Base-by-base conservation (phyloP, 2,329 filamentous ascomycete genomes). In the Ophiocordyceps robertsii region DNA sequence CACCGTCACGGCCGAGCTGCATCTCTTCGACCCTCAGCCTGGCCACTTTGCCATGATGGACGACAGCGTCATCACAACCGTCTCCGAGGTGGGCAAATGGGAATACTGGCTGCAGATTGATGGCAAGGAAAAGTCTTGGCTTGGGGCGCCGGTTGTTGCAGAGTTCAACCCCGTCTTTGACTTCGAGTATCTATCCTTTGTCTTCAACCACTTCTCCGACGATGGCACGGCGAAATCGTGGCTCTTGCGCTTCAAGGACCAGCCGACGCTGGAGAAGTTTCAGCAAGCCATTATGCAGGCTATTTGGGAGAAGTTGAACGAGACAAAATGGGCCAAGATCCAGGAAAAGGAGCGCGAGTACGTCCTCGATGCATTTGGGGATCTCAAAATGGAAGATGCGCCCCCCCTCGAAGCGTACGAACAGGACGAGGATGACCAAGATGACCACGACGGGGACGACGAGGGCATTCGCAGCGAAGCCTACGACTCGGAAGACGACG, bases 91-190 rank as follows among this genome's bases (percentile, higher is more conserved):
- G 42, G 90, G 89, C 8, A 77, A 81, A 43, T 98, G 92, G 92
- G 76, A 92, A 50, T 98, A 96, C 64, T 96, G 88, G 88, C 69
- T 98, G 29, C 86, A 95, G 56, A 82, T 96, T 43, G 75, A 77
- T 36, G 81, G 82, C 47, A 71, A 76, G 33, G 77, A 85, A 30
- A 80, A 79, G 54, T 80, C 89, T 42, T 95, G 88, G 86, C 69
- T 98, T 3, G 88, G 88, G 19, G 85, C 94, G 49, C 75, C 82
- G 3, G 78, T 98, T 29, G 71, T 88, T 29, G 82, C 86, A 7
- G 92, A 98, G 52, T 87, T 96, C 62, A 96, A 96, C 54, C 92
- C 92, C 0, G 89, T 98, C 17, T 98, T 96, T 70, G 96, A 96
- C 65, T 96, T 95, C 51, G 92, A 98, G 61, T 96, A 90, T 54